Base-by-base conservation (phyloP, 1,139 yeast species). In the Nakaseomyces sp. region DNA sequence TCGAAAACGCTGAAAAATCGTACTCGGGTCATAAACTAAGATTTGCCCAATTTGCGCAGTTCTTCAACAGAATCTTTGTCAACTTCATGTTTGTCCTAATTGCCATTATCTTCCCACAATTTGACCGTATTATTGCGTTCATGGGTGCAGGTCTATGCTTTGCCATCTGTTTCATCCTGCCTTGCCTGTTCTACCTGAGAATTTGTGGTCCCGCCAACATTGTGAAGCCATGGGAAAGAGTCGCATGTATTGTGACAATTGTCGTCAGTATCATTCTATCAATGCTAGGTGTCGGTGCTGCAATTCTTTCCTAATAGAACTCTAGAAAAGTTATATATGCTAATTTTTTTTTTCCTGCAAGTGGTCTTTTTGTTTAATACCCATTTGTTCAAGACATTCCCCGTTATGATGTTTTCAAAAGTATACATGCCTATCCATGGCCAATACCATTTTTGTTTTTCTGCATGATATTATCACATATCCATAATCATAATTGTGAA, bases 71-170 rank as follows among this genome's bases (percentile, higher is more conserved):
- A 30, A 45, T 72, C 5, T 44, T 60, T 7, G 73, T 72, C 7
- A 72, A 73, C 43, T 58, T 66, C 1, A 36, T 65, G 12, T 68
- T 73, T 46, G 71, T 82, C 26, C 43, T 66, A 2, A 61, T 80
- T 41, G 76, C 95, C 1, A 69, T 83, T 28, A 46, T 76, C 3
- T 75, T 85, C 55, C 85, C 86, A 4, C 79, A 81, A 28, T 89
- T 88, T 64, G 96, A 93, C 48, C 78, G 79, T 56, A 74, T 88
- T 46, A 81, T 89, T 64, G 86, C 95, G 7, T 77, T 88, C 43
- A 68, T 86, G 53, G 96, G 96, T 3, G 77, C 91, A 30, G 79
- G 88, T 2, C 69, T 89, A 43, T 86, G 96, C 55, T 83, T 83
- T 58, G 73, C 81, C 1, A 80, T 88, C 38, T 89, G 96, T 59